Evolutionary conservation across 1,139 yeast species (phyloP).

Genomic region (Lodderomyces beijingensis): DNA sequence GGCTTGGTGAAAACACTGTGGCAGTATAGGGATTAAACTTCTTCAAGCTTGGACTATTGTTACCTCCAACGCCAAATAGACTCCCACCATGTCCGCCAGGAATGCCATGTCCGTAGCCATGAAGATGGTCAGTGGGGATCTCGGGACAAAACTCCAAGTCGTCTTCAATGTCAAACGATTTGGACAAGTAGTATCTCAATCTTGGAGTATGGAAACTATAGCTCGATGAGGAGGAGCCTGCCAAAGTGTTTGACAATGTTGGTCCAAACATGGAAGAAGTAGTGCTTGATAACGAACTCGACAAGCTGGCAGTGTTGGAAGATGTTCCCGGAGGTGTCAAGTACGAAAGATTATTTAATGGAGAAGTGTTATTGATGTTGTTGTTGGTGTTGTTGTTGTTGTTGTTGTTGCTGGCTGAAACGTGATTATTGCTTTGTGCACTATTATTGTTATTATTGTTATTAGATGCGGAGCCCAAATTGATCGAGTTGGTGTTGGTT

Average conservation of each 20-base stretch:
- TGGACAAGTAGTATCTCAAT: constrained; percentile 46
- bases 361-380: constrained; percentile 16
- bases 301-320: constrained; percentile 17
- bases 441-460: constrained; percentile 7
- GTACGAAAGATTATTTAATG: constrained; percentile 11
- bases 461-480: constrained; percentile 5
- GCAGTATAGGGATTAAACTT: constrained; percentile 63
- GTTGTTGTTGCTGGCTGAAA: constrained; percentile 6
- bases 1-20: constrained; percentile 46
- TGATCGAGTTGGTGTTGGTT: constrained; percentile 7
- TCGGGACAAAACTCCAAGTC: constrained; percentile 68
- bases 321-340: constrained; percentile 18
- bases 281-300: constrained; percentile 17
- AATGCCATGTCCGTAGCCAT: neutral
- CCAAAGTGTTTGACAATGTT: neutral
- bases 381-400: constrained; percentile 13
- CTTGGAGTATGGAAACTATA: constrained; percentile 32
- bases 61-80: too few relatives aligned
- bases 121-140: constrained; percentile 19
- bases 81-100: too few relatives aligned
- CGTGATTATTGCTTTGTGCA: constrained; percentile 18
- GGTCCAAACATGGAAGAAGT: constrained; percentile 1
- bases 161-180: constrained; percentile 62
- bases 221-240: constrained; percentile 1
- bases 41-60: constrained; percentile 19